A percentile compares a stretch with the other conserved stretches of the same genome.
These are phyloP conservation scores for Huntiella bhutanensis DNA, from an alignment of 2,329 filamentous ascomycete species.

Conservation along the genomic window DNA sequence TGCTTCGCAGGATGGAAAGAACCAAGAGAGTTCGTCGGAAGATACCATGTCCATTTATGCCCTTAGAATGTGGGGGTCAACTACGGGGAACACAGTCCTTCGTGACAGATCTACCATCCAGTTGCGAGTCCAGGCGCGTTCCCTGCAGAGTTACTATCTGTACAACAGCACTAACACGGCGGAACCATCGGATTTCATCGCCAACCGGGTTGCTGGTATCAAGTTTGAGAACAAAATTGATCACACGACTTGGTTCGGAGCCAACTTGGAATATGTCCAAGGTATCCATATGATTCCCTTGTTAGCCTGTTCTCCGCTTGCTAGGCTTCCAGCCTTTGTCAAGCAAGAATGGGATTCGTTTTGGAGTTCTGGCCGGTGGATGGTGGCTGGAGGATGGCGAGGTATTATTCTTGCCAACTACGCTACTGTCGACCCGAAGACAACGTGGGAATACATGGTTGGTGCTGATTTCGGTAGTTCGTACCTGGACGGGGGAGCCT, in stretches of 20 bases:
- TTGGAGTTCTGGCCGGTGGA: constrained; percentile 49
- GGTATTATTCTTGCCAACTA: constrained; percentile 71
- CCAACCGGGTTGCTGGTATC: constrained; percentile 54
- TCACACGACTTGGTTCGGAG: constrained; percentile 77
- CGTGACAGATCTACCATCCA: constrained; percentile 68
- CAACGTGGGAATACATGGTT: constrained; percentile 59
- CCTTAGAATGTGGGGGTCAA: constrained; percentile 82
- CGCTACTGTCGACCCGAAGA: constrained; percentile 52
- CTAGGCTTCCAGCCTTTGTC: constrained; percentile 52
- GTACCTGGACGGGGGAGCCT: constrained; percentile 68
- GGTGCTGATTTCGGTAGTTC: constrained; percentile 41
- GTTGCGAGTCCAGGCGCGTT: constrained; percentile 57
- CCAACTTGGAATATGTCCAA: constrained; percentile 49
- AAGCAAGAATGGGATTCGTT: constrained; percentile 64
- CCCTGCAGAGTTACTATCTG: constrained; percentile 65
- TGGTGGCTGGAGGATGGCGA: constrained; percentile 63
- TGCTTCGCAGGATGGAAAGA: constrained; percentile 52
- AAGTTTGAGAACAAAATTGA: constrained; percentile 93
- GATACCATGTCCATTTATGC: constrained; percentile 77
- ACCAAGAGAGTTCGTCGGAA: constrained; percentile 78
- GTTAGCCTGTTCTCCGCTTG: constrained; percentile 46
- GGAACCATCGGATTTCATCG: constrained; percentile 59
- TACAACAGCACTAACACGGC: constrained; percentile 48
- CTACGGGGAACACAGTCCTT: constrained; percentile 57
- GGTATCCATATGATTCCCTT: constrained; percentile 75